phyloP scores from a whole-genome alignment of 2,329 filamentous ascomycete species.

The Ustilaginoidea virens region DNA sequence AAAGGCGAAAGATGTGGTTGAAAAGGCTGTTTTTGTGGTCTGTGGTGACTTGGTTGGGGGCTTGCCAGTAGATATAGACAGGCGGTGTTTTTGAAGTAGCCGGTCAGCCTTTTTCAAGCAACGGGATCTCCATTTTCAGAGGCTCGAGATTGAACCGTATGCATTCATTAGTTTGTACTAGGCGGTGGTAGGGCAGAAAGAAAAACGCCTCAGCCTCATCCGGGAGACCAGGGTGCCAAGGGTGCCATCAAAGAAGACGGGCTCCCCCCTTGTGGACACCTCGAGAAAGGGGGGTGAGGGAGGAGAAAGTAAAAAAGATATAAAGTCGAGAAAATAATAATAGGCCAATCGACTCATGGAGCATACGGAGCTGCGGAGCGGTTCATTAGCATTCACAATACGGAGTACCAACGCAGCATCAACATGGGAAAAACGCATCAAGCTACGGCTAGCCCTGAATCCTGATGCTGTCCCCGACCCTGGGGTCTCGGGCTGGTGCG shows the following conservation, averaged over 20 bases:
- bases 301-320: too few relatives aligned
- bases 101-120: conserved; percentile 3
- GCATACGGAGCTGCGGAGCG: too few relatives aligned
- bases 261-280: conserved; percentile 1
- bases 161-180: conserved; percentile 2
- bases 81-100: not conserved
- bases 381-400: too few relatives aligned
- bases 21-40: too few relatives aligned
- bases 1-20: not conserved
- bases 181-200: conserved; percentile 5
- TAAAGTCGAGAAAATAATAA: too few relatives aligned
- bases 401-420: too few relatives aligned
- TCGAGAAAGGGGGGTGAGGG: not conserved
- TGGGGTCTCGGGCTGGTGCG: too few relatives aligned
- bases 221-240: conserved; percentile 5
- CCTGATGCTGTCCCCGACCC: too few relatives aligned
- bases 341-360: too few relatives aligned
- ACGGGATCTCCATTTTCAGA: conserved; percentile 6
- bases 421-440: too few relatives aligned
- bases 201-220: conserved; percentile 8
- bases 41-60: too few relatives aligned
- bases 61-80: conserved; percentile 7
- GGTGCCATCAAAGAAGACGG: not conserved
- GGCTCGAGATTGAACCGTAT: conserved; percentile 4
- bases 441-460: too few relatives aligned